These are phyloP conservation scores for Aphanomyces invadans DNA, from an alignment of 352 stramenopile genomes.

Conservation along the genomic window DNA sequence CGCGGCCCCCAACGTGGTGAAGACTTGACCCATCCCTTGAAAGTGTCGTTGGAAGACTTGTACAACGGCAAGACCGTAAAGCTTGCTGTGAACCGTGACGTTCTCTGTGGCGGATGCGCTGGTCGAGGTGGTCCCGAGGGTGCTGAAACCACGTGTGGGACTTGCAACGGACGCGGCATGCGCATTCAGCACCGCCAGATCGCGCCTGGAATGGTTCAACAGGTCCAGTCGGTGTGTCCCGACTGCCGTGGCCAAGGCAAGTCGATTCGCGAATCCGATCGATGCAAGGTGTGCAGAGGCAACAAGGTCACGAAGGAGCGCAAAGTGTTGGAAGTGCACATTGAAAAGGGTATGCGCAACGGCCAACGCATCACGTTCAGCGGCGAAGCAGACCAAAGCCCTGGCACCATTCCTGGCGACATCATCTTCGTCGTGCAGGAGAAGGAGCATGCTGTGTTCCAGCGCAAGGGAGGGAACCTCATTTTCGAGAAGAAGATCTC, in stretches of 20 bases:
- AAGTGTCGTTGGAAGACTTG: constrained; percentile 97
- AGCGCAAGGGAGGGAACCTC: constrained; percentile 95
- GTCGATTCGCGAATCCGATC: constrained; percentile 89
- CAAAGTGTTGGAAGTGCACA: constrained; percentile 97
- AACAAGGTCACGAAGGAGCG: constrained; percentile 95
- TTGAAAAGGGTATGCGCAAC: constrained; percentile 98
- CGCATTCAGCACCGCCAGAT: constrained; percentile 95
- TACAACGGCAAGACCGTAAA: constrained; percentile 99
- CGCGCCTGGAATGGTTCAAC: constrained; percentile 96
- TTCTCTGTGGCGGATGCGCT: constrained; percentile 82
- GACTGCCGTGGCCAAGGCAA: constrained; percentile 92
- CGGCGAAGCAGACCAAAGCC: constrained; percentile 94
- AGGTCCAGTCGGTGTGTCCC: constrained; percentile 94
- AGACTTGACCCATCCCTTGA: constrained; percentile 91
- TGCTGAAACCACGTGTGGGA: constrained; percentile 87
- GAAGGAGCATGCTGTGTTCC: constrained; percentile 94
- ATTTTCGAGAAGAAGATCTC: constrained; percentile 94
- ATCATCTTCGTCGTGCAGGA: constrained; percentile 98
- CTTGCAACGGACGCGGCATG: constrained; percentile 93
- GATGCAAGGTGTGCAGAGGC: constrained; percentile 89
- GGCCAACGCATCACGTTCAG: constrained; percentile 96
- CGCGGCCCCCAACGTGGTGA: constrained; percentile 92
- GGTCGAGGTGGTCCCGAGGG: constrained; percentile 89
- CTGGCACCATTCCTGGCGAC: constrained; percentile 86
- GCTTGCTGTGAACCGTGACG: constrained; percentile 94